Base-by-base conservation (phyloP, 2,329 filamentous ascomycete species). In the Zarea fungicola region DNA sequence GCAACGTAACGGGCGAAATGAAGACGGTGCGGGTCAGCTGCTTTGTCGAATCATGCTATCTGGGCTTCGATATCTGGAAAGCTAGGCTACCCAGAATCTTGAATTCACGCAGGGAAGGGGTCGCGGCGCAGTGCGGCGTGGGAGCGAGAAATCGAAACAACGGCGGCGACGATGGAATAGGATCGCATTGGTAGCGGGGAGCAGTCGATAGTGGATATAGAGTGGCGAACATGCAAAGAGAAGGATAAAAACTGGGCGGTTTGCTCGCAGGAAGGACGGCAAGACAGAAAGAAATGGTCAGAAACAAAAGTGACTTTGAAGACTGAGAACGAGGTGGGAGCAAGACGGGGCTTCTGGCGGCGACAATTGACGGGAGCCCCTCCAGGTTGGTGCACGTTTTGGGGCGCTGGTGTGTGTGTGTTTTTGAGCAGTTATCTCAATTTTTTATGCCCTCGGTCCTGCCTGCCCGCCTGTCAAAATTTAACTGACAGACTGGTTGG, bases 61-160 rank as follows among this genome's bases (percentile, higher is more conserved):
- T 60, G 55, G 53, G 50, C 47, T 47, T 49, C 48, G 54, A 56
- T 29, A 59, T 55, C 58, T 56, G 59, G 52, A 59, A 54, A 56
- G 52, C 55, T 57, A 57, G 58, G 61, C 58, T 56, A 58, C 62
- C 61, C 65, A 65, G 65, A 61, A 61, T 66, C 58, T 57, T 23
- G 29, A 55, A 54, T 53, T 53, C 45, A 36, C 42, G 54, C 55
- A 55, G 53, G 48, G 51, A 52, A 44, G 52, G 39, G 55, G 53
- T 53, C 51, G 55, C 50, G 28, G 46, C 50, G 58, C 55, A 49
- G 58, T 21, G 46, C 23, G 28, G 37, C 13, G 56, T 55, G 58
- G 62, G 59, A 60, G 65, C 61, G 65, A 64, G 58, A 59, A 59
- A 62, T 66, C 56, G 58, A 60, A 58, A 58, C 60, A 63, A 58